Percentiles rank a stretch among this genome's conserved stretches.
Evolutionary conservation across 371 early-diverging fungal genomes (phyloP).

Genomic region (Mortierella polycephala): DNA sequence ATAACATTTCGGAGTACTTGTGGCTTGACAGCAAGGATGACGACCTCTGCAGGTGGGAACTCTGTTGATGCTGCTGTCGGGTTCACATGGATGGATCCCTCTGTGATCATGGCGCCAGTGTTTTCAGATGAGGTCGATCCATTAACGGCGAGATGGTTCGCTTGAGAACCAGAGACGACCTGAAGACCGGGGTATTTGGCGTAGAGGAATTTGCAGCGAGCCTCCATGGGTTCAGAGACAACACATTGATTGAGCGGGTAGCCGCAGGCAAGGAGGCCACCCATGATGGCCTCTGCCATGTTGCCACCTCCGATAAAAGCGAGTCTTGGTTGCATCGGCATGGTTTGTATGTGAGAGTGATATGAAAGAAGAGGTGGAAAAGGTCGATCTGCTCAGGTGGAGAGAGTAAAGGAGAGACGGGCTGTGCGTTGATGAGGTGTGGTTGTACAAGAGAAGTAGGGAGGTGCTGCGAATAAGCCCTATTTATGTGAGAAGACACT

Average conservation of each 20-base stretch:
- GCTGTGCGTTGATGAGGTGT: neutral
- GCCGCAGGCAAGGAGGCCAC: conserved; percentile 82
- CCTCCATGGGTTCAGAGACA: conserved; percentile 84
- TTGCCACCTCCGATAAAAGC: conserved; percentile 94
- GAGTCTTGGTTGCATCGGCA: conserved; percentile 49
- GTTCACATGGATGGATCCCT: conserved; percentile 34
- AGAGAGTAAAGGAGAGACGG: neutral
- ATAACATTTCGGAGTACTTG: conserved; percentile 84
- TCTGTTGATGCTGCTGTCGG: conserved; percentile 31
- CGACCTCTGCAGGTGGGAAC: conserved; percentile 68
- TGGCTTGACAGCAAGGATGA: conserved; percentile 92
- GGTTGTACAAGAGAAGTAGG: neutral
- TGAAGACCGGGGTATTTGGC: conserved; percentile 64
- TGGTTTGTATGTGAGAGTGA: neutral
- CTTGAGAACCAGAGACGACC: conserved; percentile 49
- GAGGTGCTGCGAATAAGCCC: neutral
- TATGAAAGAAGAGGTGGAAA: neutral
- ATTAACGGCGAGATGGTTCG: conserved; percentile 60
- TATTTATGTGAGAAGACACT: neutral
- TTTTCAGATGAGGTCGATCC: conserved; percentile 20
- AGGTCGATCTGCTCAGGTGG: neutral
- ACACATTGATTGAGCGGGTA: conserved; percentile 72
- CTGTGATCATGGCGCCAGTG: conserved; percentile 21
- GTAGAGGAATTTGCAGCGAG: conserved; percentile 72
- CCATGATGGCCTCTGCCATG: conserved; percentile 93